Evolutionary conservation across 164 flowering plant species (phyloP).

Genomic region (Dillenia suffruticosa): DNA sequence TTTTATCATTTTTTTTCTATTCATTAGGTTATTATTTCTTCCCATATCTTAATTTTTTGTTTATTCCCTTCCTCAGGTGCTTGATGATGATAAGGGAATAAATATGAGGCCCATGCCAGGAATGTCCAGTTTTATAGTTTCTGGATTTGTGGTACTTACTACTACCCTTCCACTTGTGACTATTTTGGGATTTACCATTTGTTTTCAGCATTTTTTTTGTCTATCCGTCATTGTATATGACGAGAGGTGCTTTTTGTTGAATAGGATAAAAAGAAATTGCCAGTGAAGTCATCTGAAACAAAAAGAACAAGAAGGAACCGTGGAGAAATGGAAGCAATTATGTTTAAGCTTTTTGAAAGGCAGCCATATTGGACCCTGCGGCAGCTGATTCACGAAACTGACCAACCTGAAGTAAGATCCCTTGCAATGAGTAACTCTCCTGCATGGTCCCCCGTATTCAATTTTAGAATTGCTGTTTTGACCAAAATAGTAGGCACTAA

Average conservation of each 20-base stretch:
- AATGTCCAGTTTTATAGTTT: conserved; percentile 24
- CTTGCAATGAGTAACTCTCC: no score
- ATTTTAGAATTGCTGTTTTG: no score
- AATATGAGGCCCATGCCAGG: conserved; percentile 71
- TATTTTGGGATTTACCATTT: background rate
- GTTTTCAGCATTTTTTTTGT: background rate
- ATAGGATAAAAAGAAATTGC: conserved; percentile 66
- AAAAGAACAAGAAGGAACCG: conserved; percentile 85
- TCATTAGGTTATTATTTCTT: background rate
- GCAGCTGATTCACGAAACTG: conserved; percentile 69
- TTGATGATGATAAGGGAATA: conserved; percentile 48
- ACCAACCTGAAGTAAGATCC: conserved; percentile 76
- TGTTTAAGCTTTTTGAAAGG: conserved; percentile 87
- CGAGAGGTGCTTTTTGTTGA: conserved; percentile 10
- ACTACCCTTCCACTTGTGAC: background rate
- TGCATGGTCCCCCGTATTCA: no score
- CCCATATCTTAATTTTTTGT: background rate
- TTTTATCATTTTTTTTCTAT: background rate
- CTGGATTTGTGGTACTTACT: conserved; percentile 28
- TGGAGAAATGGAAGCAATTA: conserved; percentile 71
- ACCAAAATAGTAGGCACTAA: no score
- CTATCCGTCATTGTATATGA: background rate
- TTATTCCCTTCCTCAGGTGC: conserved; percentile 34
- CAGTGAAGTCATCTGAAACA: conserved; percentile 51
- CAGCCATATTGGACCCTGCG: conserved; percentile 81